These are phyloP conservation scores for Plasmodium adleri DNA, from an alignment of 169 alveolate genomes.

Conservation along the genomic window DNA sequence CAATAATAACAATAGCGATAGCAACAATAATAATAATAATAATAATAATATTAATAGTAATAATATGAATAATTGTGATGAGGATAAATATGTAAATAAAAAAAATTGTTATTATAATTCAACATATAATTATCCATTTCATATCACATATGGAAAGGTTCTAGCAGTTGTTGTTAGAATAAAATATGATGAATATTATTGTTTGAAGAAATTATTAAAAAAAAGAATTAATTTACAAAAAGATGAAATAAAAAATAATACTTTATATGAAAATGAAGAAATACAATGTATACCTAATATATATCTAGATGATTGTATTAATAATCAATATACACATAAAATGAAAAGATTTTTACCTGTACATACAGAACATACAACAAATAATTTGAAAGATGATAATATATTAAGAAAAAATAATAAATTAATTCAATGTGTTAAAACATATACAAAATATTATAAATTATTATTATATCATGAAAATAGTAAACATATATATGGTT, in stretches of 20 bases:
- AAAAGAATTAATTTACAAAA: constrained; percentile 30
- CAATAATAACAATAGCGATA: not conserved
- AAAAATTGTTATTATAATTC: too few relatives aligned
- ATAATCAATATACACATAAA: constrained; percentile 60
- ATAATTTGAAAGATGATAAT: constrained; percentile 7
- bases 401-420: constrained; percentile 9
- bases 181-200: constrained; percentile 57
- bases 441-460: constrained; percentile 43
- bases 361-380: not conserved
- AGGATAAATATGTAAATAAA: not conserved
- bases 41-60: not conserved
- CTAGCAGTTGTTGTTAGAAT: constrained; percentile 29
- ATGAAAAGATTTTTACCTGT: constrained; percentile 21
- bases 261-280: constrained; percentile 32
- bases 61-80: not conserved
- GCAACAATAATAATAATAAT: too few relatives aligned
- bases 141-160: constrained; percentile 13
- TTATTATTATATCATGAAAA: constrained; percentile 33
- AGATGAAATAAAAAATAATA: constrained; percentile 34
- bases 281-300: constrained; percentile 45
- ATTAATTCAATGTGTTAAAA: constrained; percentile 20
- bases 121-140: not conserved
- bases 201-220: constrained; percentile 41
- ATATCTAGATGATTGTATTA: constrained; percentile 28
- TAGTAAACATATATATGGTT: constrained; percentile 30